These are phyloP conservation scores for Ceratocystis papillata DNA, from an alignment of 2,329 filamentous ascomycete genomes.

Conservation along the genomic window DNA sequence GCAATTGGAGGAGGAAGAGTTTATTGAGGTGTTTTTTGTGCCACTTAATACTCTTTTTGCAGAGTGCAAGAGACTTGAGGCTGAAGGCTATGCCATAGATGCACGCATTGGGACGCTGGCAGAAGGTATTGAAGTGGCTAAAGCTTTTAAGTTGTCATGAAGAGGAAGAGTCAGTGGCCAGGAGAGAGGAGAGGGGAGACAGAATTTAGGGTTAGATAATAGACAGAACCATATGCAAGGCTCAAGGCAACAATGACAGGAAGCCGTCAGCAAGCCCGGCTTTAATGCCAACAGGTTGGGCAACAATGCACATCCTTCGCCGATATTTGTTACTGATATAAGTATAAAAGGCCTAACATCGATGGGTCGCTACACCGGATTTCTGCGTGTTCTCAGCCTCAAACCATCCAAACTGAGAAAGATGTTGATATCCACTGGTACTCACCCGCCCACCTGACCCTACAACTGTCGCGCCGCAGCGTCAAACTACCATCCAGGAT, in stretches of 20 bases:
- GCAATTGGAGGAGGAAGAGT: slow-evolving; percentile 66
- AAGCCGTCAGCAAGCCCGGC: too few relatives aligned
- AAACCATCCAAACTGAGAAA: too few relatives aligned
- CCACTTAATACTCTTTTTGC: slow-evolving; percentile 53
- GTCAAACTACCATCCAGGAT: slow-evolving; percentile 31
- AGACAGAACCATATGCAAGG: not conserved
- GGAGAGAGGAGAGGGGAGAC: not conserved
- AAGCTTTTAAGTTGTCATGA: slow-evolving; percentile 39
- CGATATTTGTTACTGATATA: too few relatives aligned
- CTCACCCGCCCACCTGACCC: too few relatives aligned
- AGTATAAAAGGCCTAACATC: too few relatives aligned
- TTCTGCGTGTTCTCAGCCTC: too few relatives aligned
- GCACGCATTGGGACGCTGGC: slow-evolving; percentile 66
- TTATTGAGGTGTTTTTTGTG: slow-evolving; percentile 67
- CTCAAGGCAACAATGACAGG: too few relatives aligned
- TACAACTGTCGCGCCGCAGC: not conserved
- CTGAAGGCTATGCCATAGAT: slow-evolving; percentile 66
- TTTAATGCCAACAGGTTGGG: too few relatives aligned
- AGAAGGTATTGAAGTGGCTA: slow-evolving; percentile 65
- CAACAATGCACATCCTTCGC: too few relatives aligned
- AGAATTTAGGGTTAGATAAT: not conserved
- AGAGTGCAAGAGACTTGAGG: slow-evolving; percentile 55
- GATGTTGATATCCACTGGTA: too few relatives aligned
- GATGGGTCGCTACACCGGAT: too few relatives aligned
- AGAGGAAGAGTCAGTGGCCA: not conserved